Percentiles rank a stretch among this genome's conserved stretches.
These are phyloP conservation scores for Volutella citrinella DNA, from an alignment of 2,329 filamentous ascomycete species.

Conservation along the genomic window DNA sequence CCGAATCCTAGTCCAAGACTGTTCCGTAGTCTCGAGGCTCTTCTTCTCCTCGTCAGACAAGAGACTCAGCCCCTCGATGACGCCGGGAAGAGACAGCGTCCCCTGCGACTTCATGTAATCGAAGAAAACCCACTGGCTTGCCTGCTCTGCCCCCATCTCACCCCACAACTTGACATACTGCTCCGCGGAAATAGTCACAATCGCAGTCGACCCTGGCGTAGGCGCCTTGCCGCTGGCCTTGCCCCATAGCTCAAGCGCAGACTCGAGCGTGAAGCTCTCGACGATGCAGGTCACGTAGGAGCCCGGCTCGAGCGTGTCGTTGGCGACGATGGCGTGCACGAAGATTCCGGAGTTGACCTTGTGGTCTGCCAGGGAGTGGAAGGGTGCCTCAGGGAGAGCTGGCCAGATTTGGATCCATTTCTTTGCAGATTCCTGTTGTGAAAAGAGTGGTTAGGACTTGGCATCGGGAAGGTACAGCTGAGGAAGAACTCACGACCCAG, in stretches of 20 bases:
- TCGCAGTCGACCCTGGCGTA: background rate
- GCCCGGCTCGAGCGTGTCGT: background rate
- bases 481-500: background rate
- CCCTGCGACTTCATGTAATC: too few species aligned
- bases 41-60: too few species aligned
- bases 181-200: background rate
- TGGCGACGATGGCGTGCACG: background rate
- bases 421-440: background rate
- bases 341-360: background rate
- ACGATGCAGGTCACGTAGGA: conserved; percentile 2
- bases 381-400: background rate
- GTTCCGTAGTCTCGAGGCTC: too few species aligned
- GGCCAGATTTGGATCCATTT: conserved; percentile 1
- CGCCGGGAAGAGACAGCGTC: too few species aligned
- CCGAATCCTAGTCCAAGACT: too few species aligned
- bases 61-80: too few species aligned
- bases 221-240: conserved; percentile 1
- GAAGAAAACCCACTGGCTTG: background rate
- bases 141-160: background rate
- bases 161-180: background rate
- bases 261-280: conserved; percentile 1
- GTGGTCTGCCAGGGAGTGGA: background rate
- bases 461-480: too few species aligned
- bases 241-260: conserved; percentile 1
- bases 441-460: too few species aligned